Evolutionary conservation across 768 basidiomycete species (phyloP).

Genomic region (Russula vinacea): DNA sequence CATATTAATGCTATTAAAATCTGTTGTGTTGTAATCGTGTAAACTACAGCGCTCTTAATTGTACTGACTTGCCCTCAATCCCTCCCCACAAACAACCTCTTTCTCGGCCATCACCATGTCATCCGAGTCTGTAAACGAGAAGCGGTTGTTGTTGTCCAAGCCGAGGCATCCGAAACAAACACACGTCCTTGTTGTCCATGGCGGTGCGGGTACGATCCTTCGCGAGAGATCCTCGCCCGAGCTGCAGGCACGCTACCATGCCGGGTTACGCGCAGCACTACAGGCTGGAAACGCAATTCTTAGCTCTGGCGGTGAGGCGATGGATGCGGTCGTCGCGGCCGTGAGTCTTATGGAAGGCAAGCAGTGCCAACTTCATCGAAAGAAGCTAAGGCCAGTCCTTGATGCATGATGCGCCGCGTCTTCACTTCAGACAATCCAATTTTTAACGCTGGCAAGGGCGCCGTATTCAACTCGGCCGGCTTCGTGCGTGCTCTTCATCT

Average conservation of each 20-base stretch:
- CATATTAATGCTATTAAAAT: neutral
- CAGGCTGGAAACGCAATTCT: slow-evolving; percentile 62
- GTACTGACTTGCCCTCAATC: neutral
- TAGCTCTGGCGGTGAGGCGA: slow-evolving; percentile 66
- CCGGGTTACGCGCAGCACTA: slow-evolving; percentile 53
- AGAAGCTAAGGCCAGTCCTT: neutral
- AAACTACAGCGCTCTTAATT: neutral
- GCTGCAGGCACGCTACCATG: slow-evolving; percentile 55
- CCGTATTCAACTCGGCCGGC: slow-evolving; percentile 77
- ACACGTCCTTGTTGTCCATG: slow-evolving; percentile 66
- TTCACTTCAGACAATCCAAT: slow-evolving; percentile 66
- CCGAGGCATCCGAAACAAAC: slow-evolving; percentile 20
- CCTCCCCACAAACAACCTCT: neutral
- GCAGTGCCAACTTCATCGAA: neutral
- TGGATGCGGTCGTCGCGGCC: slow-evolving; percentile 78
- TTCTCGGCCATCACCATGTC: slow-evolving; percentile 4
- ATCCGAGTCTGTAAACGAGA: slow-evolving; percentile 23
- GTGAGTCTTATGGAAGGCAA: slow-evolving; percentile 64
- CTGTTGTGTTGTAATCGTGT: slow-evolving; percentile 8
- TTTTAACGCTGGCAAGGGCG: slow-evolving; percentile 78
- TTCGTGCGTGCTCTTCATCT: slow-evolving; percentile 49
- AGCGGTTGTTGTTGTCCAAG: slow-evolving; percentile 25
- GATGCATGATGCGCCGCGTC: neutral
- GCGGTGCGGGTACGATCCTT: slow-evolving; percentile 73
- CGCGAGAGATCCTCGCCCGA: slow-evolving; percentile 56